These are phyloP conservation scores for Cladophialophora exuberans DNA, from an alignment of 2,329 filamentous ascomycete species.

Conservation along the genomic window DNA sequence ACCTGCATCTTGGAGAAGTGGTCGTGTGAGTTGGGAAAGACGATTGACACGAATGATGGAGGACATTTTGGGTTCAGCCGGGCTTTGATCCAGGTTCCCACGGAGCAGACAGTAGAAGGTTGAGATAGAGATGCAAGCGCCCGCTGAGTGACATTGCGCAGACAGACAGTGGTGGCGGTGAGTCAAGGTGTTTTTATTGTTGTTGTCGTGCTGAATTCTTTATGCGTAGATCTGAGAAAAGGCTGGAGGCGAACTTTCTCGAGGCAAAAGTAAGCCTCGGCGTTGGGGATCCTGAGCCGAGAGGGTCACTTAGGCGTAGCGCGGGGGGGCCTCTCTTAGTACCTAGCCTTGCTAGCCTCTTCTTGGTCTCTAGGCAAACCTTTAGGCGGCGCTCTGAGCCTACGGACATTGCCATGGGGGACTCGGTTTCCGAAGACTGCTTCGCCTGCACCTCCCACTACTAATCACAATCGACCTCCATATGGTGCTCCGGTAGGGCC, in stretches of 20 bases:
- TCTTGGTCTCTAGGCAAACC: no score
- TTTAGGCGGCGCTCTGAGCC: no score
- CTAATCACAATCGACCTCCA: not conserved
- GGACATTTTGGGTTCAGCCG: slow-evolving; percentile 26
- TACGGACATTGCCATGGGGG: no score
- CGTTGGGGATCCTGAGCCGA: slow-evolving; percentile 9
- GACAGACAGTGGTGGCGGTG: slow-evolving; percentile 20
- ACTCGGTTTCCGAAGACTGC: no score
- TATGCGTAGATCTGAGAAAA: slow-evolving; percentile 35
- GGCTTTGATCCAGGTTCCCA: not conserved
- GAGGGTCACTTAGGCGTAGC: no score
- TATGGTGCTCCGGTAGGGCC: no score
- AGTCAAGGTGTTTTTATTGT: slow-evolving; percentile 24
- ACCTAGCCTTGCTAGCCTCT: no score
- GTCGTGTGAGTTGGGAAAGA: slow-evolving; percentile 19
- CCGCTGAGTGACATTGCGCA: slow-evolving; percentile 23
- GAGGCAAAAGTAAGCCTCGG: slow-evolving; percentile 25
- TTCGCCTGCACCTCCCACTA: no score
- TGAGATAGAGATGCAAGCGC: not conserved
- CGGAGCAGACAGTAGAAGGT: not conserved
- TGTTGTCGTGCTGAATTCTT: slow-evolving; percentile 32
- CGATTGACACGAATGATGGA: slow-evolving; percentile 8
- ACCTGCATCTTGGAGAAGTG: slow-evolving; percentile 4
- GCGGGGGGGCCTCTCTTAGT: no score
- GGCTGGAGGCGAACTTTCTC: slow-evolving; percentile 6